Evolutionary conservation across 2,329 filamentous ascomycete species (phyloP).

Genomic region (Aureobasidium sp.): DNA sequence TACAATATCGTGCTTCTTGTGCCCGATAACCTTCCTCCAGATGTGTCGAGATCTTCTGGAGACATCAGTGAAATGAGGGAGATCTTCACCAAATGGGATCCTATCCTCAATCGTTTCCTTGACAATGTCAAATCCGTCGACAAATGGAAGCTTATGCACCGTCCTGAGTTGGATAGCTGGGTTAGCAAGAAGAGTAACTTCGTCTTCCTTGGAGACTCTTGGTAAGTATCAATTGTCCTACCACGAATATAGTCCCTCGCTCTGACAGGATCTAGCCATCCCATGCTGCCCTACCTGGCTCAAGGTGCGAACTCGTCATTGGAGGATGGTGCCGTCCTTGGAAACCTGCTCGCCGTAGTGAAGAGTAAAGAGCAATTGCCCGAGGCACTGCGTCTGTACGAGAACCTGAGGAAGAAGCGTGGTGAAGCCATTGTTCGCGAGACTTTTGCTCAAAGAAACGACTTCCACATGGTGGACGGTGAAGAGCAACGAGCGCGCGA

Average conservation of each 20-base stretch:
- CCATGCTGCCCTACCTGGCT: constrained; percentile 57
- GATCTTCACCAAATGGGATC: constrained; percentile 59
- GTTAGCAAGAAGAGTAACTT: constrained; percentile 48
- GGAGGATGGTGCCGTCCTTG: constrained; percentile 62
- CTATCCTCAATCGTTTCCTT: constrained; percentile 43
- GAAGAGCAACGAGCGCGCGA: constrained; percentile 54
- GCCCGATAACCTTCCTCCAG: constrained; percentile 54
- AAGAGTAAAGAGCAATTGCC: constrained; percentile 35
- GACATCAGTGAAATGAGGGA: constrained; percentile 54
- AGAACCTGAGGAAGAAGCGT: constrained; percentile 41
- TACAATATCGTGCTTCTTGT: constrained; percentile 61
- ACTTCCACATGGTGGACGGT: constrained; percentile 42
- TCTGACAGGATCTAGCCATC: constrained; percentile 35
- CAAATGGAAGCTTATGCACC: constrained; percentile 64
- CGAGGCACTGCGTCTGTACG: constrained; percentile 37
- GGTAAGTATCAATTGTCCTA: constrained; percentile 22
- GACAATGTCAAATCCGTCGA: constrained; percentile 52
- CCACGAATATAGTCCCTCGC: not conserved
- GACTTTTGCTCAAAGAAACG: constrained; percentile 47
- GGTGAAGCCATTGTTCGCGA: constrained; percentile 53
- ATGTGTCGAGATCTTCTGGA: constrained; percentile 46
- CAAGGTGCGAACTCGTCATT: constrained; percentile 62
- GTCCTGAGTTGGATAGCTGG: constrained; percentile 49
- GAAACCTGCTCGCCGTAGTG: constrained; percentile 47
- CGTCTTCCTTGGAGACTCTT: constrained; percentile 50